Evolutionary conservation across 1,284 basidiomycete species (phyloP).

Genomic region (Rhodotorula sp.): DNA sequence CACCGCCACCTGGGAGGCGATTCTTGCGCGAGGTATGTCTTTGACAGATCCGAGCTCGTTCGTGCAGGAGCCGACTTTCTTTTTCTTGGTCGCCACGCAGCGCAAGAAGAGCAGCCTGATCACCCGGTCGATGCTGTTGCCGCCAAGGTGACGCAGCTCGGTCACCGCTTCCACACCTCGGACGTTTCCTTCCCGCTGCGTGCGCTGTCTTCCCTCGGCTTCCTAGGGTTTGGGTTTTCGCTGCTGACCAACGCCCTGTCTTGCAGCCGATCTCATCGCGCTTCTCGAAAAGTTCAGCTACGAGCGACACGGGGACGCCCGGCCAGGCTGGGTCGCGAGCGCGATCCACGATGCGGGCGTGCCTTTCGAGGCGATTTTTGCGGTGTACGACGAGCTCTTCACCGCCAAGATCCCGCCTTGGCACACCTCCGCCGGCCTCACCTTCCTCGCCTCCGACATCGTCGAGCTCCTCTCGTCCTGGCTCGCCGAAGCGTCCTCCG

Average conservation of each 20-base stretch:
- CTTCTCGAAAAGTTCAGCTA: constrained; percentile 67
- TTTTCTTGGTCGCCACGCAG: too few relatives aligned
- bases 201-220: constrained; percentile 51
- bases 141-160: constrained; percentile 66
- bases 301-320: constrained; percentile 58
- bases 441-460: constrained; percentile 72
- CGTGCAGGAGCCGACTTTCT: too few relatives aligned
- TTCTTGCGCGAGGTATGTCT: constrained; percentile 77
- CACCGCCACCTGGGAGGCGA: constrained; percentile 79
- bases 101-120: constrained; percentile 51
- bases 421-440: constrained; percentile 70
- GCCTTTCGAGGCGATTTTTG: constrained; percentile 73
- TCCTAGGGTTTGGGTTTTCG: not conserved
- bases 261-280: constrained; percentile 63
- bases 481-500: constrained; percentile 61
- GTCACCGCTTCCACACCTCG: constrained; percentile 82
- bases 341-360: constrained; percentile 73
- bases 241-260: not conserved
- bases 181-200: constrained; percentile 84
- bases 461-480: constrained; percentile 70
- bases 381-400: constrained; percentile 80
- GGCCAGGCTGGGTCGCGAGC: constrained; percentile 73
- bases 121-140: constrained; percentile 63
- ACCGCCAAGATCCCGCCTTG: constrained; percentile 83
- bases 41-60: too few relatives aligned